These are phyloP conservation scores for Candida corydali DNA, from an alignment of 805 yeast species.

Conservation along the genomic window DNA sequence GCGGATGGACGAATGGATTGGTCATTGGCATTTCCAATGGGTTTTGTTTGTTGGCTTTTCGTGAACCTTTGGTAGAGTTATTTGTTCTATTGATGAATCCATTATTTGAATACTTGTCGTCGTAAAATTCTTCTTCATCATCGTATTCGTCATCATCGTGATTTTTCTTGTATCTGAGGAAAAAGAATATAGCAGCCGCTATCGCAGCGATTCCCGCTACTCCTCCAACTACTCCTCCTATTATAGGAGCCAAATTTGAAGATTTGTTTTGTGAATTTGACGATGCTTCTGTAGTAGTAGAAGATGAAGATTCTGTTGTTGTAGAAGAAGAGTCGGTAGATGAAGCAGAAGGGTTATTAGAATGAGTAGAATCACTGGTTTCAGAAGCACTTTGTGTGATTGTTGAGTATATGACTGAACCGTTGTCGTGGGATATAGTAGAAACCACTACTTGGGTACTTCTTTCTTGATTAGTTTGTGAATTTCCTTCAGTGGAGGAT, in stretches of 20 bases:
- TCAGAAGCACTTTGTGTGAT: slow-evolving; percentile 7
- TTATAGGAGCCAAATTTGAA: slow-evolving; percentile 36
- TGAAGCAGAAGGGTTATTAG: slow-evolving; percentile 13
- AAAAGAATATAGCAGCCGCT: slow-evolving; percentile 36
- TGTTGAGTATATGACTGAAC: slow-evolving; percentile 9
- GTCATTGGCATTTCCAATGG: slow-evolving; percentile 38
- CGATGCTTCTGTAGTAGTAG: neutral
- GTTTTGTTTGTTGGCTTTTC: slow-evolving; percentile 18
- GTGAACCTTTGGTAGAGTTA: slow-evolving; percentile 11
- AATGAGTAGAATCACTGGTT: slow-evolving; percentile 11
- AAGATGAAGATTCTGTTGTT: slow-evolving; percentile 2
- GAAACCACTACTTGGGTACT: slow-evolving; percentile 18
- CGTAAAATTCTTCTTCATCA: slow-evolving; percentile 31
- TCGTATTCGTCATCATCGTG: slow-evolving; percentile 43
- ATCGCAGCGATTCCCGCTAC: slow-evolving; percentile 33
- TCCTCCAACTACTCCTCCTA: slow-evolving; percentile 39
- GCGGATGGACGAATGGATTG: slow-evolving; percentile 63
- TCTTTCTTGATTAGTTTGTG: neutral
- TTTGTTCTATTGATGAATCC: slow-evolving; percentile 13
- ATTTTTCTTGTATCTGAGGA: slow-evolving; percentile 34
- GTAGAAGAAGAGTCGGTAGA: slow-evolving; percentile 8
- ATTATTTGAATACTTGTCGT: slow-evolving; percentile 12
- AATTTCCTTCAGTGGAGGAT: neutral
- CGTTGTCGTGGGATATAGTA: slow-evolving; percentile 9
- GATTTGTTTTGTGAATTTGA: slow-evolving; percentile 16